Conservation (phyloP, 2,329 filamentous ascomycete genomes). For the Rhexocercosporidium sp. region DNA sequence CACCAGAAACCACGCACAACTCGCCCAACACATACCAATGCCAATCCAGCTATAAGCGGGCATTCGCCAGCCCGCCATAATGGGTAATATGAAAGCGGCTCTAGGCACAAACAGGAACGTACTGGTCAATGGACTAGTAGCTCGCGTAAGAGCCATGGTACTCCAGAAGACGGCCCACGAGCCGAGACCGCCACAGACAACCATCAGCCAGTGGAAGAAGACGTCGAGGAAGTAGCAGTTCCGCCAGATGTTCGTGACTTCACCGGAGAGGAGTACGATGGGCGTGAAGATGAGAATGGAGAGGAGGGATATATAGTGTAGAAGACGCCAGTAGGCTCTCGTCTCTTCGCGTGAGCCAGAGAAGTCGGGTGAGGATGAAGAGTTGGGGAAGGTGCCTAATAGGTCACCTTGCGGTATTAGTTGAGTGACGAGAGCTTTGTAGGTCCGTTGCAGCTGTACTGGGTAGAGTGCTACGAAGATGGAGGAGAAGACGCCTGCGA, state of each 20-base stretch:
- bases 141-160: conserved; percentile 54
- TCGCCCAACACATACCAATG: conserved; percentile 54
- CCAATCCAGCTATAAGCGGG: conserved; percentile 57
- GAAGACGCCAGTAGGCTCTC: conserved; percentile 54
- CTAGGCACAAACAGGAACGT: conserved; percentile 55
- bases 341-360: conserved; percentile 50
- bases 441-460: conserved; percentile 54
- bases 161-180: conserved; percentile 53
- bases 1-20: conserved; percentile 54
- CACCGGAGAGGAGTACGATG: conserved; percentile 55
- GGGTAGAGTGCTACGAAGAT: conserved; percentile 58
- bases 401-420: conserved; percentile 51
- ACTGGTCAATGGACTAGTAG: conserved; percentile 55
- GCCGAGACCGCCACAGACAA: conserved; percentile 52
- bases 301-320: conserved; percentile 57
- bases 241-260: conserved; percentile 52
- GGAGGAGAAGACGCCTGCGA: conserved; percentile 57
- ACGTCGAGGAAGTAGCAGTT: conserved; percentile 61
- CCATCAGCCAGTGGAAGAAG: conserved; percentile 60
- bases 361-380: conserved; percentile 34
- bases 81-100: conserved; percentile 53
- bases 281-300: conserved; percentile 54
- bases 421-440: conserved; percentile 51
- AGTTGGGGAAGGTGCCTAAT: conserved; percentile 44
- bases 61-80: conserved; percentile 53